Base-by-base conservation (phyloP, 2,329 filamentous ascomycete species). In the Apiospora sp. region DNA sequence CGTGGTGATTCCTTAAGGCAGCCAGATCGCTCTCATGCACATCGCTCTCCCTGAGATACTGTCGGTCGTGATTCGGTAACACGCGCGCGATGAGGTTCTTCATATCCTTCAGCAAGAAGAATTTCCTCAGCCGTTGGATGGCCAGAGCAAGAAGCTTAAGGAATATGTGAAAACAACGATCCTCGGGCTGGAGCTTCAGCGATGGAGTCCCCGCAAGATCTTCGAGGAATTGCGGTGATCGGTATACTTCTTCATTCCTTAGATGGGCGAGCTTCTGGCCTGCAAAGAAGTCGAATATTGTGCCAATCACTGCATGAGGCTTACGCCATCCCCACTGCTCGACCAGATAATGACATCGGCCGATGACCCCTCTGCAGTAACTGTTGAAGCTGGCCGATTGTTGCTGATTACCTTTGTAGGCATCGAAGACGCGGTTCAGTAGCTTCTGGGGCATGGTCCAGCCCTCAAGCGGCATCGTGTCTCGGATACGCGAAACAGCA, bases 271-370 rank as follows among this genome's bases (percentile, higher is more conserved):
- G 84, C 67, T 88, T 86, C 74, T 90, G 89, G 1, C 87, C 87
- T 13, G 90, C 90, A 75, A 92, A 93, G 77, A 92, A 92, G 79
- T 93, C 91, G 74, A 92, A 93, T 3, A 93, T 87, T 1, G 87
- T 84, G 1, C 90, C 89, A 44, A 92, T 83, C 19, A 92, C 85
- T 14, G 85, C 82, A 67, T 87, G 88, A 75, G 87, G 89, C 73
- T 84, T 88, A 49, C 84, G 84, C 91, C 91, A 93, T 4, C 89
- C 89, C 91, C 91, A 93, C 79, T 90, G 87, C 72, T 87, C 83
- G 67, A 92, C 88, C 13, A 92, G 84, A 77, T 88, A 88, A 77
- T 92, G 87, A 74, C 91, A 93, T 43, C 91, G 87, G 24, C 85
- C 85, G 44, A 92, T 82, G 5, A 91, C 78, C 7, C 89, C 87